A percentile compares a stretch with the other conserved stretches of the same genome.
Conservation (phyloP, 2,329 filamentous ascomycete genomes). For the Colletotrichum caudatum region DNA sequence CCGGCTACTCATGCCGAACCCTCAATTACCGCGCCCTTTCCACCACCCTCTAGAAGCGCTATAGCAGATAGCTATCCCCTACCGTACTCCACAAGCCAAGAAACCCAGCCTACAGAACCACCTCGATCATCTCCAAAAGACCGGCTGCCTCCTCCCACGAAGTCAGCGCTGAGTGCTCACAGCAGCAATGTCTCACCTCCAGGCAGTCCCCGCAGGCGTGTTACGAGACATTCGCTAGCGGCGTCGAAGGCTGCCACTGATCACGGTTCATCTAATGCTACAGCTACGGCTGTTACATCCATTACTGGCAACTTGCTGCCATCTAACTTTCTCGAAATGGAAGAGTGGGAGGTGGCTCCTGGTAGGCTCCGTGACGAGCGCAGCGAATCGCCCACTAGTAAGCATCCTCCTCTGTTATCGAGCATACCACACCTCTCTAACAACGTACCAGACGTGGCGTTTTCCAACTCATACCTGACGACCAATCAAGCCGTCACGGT, state of each 20-base stretch:
- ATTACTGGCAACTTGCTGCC: constrained; percentile 3
- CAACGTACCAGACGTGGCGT: constrained; percentile 54
- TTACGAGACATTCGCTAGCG: constrained; percentile 24
- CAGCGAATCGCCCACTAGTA: constrained; percentile 50
- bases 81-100: background rate
- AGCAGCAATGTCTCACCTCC: background rate
- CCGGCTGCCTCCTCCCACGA: background rate
- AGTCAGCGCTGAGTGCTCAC: background rate
- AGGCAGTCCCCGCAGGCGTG: constrained; percentile 7
- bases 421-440: background rate
- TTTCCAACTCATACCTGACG: constrained; percentile 57
- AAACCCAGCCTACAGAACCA: background rate
- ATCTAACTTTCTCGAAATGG: constrained; percentile 50
- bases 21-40: background rate
- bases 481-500: constrained; percentile 53
- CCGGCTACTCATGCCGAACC: background rate
- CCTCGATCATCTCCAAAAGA: background rate
- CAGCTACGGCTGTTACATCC: background rate
- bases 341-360: constrained; percentile 60
- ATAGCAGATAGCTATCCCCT: background rate
- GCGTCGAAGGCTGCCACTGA: background rate
- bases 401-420: constrained; percentile 38
- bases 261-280: background rate
- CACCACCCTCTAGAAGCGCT: background rate
- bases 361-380: constrained; percentile 52